Evolutionary conservation across 306 rosid genomes (phyloP).

Genomic region (Erythrophleum fordii): DNA sequence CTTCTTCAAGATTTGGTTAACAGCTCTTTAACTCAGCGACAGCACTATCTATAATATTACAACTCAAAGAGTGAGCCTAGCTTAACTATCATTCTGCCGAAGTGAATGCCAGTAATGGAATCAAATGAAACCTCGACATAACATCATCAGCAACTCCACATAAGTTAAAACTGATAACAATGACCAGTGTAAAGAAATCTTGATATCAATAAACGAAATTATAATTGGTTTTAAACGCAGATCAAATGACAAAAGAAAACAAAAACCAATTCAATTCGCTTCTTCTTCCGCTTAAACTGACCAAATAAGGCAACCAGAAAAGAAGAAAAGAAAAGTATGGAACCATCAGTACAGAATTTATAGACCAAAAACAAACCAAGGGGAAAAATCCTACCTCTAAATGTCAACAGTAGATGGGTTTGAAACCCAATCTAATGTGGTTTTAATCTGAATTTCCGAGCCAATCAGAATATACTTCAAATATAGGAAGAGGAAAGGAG

Average conservation of each 20-base stretch:
- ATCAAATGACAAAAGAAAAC: background rate
- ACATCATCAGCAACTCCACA: background rate
- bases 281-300: background rate
- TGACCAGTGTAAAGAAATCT: background rate
- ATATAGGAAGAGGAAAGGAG: slow-evolving; percentile 27
- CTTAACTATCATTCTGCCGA: background rate
- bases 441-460: background rate
- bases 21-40: slow-evolving; percentile 25
- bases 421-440: slow-evolving; percentile 11
- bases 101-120: background rate
- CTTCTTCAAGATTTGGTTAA: background rate
- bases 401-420: background rate
- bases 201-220: background rate
- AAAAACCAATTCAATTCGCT: background rate
- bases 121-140: slow-evolving; percentile 5
- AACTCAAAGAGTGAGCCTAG: background rate
- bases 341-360: background rate
- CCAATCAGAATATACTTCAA: background rate
- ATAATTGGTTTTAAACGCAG: background rate
- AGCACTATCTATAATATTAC: background rate
- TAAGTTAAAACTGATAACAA: slow-evolving; percentile 12
- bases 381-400: slow-evolving; percentile 18
- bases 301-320: background rate
- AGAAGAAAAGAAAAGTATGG: background rate
- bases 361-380: background rate